A percentile compares a stretch with the other conserved stretches of the same genome.
Evolutionary conservation across 306 rosid species (phyloP).

Genomic region (Bauhinia variegata): DNA sequence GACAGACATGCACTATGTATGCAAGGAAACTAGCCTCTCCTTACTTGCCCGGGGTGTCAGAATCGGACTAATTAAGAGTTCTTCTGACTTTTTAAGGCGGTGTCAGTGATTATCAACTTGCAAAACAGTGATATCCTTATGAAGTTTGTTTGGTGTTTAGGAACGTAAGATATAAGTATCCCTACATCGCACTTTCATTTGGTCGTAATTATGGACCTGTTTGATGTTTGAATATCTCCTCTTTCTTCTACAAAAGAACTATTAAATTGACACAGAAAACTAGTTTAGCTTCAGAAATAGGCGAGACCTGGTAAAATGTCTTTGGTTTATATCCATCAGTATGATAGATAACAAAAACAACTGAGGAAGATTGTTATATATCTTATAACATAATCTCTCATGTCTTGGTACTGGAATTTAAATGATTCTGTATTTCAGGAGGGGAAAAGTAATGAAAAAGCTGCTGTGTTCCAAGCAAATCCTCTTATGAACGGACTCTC

Average conservation of each 20-base stretch:
- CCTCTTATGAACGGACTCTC: conserved; percentile 70
- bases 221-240: not conserved
- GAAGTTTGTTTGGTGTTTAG: conserved; percentile 10
- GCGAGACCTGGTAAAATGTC: not conserved
- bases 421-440: conserved; percentile 56
- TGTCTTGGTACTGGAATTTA: conserved; percentile 26
- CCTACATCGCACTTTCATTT: not conserved
- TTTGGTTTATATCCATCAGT: not conserved
- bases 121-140: not conserved
- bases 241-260: not conserved
- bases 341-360: not conserved
- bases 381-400: conserved; percentile 17
- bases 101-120: conserved; percentile 14
- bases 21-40: not conserved
- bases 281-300: conserved; percentile 1
- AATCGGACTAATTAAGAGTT: not conserved
- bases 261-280: not conserved
- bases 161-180: too few relatives aligned
- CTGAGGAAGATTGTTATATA: not conserved
- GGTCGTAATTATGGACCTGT: not conserved
- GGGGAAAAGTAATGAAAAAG: conserved; percentile 53
- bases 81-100: conserved; percentile 3
- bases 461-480: conserved; percentile 65
- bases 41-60: not conserved
- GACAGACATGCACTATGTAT: not conserved